phyloP scores from a whole-genome alignment of 139 green algal genomes.

The Pseudopediastrum boryanum region DNA sequence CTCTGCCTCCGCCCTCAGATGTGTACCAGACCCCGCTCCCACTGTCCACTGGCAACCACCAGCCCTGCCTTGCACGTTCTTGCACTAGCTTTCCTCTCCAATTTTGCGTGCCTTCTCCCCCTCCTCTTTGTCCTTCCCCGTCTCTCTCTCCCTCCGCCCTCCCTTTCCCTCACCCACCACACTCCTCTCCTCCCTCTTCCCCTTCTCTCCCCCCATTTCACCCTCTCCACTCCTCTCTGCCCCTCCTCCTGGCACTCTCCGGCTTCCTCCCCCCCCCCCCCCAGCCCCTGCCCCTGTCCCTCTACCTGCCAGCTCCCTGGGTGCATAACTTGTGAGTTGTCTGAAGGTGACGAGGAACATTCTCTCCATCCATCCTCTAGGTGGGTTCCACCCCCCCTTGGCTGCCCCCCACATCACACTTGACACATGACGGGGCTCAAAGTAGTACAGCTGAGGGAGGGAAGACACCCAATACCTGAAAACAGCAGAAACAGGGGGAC shows the following conservation, averaged over 20 bases:
- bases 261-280: not conserved
- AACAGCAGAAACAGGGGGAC: not conserved
- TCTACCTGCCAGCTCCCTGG: slow-evolving; percentile 18
- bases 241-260: no score
- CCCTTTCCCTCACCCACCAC: not conserved
- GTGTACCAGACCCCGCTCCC: no score
- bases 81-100: no score
- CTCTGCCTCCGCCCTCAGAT: no score
- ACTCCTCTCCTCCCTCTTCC: no score
- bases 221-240: not conserved
- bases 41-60: no score
- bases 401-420: slow-evolving; percentile 9
- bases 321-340: not conserved
- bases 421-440: not conserved
- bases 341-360: slow-evolving; percentile 32
- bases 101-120: no score
- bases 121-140: no score
- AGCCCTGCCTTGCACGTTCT: no score
- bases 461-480: slow-evolving; percentile 29
- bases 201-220: not conserved
- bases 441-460: slow-evolving; percentile 23
- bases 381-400: slow-evolving; percentile 15
- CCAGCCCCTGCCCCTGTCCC: not conserved
- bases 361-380: slow-evolving; percentile 20
- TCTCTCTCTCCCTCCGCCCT: not conserved